These are phyloP conservation scores for Chlorella sp. DNA, from an alignment of 139 green algal genomes.

Conservation along the genomic window DNA sequence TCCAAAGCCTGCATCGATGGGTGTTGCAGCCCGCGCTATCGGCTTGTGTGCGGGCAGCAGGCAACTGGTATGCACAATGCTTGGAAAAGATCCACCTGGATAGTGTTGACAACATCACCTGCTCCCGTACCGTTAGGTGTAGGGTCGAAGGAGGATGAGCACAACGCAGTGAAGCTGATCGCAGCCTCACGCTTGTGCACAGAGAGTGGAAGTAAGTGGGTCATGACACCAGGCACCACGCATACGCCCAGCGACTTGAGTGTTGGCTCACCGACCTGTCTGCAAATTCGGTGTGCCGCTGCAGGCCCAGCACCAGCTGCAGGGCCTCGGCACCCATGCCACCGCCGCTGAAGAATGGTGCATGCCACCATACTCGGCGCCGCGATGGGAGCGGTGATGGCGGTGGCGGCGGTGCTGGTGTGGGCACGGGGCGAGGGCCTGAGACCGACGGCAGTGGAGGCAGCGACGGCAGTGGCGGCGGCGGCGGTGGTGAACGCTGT, in stretches of 20 bases:
- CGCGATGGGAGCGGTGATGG: neutral
- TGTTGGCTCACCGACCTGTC: neutral
- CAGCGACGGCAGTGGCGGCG: neutral
- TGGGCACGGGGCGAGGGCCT: neutral
- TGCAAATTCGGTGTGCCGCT: slow-evolving; percentile 6
- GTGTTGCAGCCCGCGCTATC: neutral
- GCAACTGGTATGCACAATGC: no score
- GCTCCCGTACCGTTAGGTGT: no score
- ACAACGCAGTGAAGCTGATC: no score
- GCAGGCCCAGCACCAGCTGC: slow-evolving; percentile 14
- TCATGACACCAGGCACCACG: no score
- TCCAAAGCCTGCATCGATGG: neutral
- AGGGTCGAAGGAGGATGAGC: no score
- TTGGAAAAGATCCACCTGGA: no score
- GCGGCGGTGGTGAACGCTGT: neutral
- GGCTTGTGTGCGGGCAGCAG: no score
- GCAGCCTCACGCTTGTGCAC: no score
- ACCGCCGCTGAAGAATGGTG: neutral
- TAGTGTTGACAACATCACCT: no score
- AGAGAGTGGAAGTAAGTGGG: no score
- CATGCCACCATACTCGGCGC: slow-evolving; percentile 17
- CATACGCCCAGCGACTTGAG: no score
- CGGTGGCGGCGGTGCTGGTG: neutral
- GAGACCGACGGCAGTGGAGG: neutral
- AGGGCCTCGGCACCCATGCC: slow-evolving; percentile 22